Conservation (phyloP, 2,329 filamentous ascomycete genomes). For the Xylogone sp. region DNA sequence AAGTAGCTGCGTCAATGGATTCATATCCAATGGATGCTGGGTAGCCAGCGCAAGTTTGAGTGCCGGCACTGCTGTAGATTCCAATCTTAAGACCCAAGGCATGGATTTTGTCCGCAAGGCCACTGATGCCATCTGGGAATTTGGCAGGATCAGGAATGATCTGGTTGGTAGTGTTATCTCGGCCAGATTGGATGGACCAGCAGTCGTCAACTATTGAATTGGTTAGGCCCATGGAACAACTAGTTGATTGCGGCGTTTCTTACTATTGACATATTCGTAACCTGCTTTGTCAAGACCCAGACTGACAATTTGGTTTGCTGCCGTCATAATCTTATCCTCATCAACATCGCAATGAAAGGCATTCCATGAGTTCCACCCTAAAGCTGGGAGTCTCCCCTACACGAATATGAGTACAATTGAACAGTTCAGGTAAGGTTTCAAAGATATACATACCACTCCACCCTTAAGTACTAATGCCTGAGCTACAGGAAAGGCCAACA, state of each 20-base stretch:
- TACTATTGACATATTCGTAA: constrained; percentile 51
- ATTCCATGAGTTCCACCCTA: constrained; percentile 51
- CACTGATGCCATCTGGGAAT: constrained; percentile 56
- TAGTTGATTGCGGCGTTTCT: neutral
- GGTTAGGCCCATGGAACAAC: constrained; percentile 2
- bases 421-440: neutral
- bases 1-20: constrained; percentile 52
- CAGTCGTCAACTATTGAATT: constrained; percentile 50
- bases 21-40: constrained; percentile 54
- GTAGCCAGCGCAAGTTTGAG: constrained; percentile 16
- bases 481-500: neutral
- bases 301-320: constrained; percentile 42
- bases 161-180: constrained; percentile 38
- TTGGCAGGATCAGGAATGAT: constrained; percentile 43
- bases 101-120: constrained; percentile 51
- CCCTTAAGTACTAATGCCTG: constrained; percentile 2
- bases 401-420: neutral
- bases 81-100: constrained; percentile 56
- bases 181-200: constrained; percentile 44
- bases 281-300: constrained; percentile 46
- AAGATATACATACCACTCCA: constrained; percentile 4
- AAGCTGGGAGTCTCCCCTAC: constrained; percentile 18
- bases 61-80: constrained; percentile 56
- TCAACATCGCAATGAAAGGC: constrained; percentile 46
- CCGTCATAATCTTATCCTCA: constrained; percentile 40